Evolutionary conservation across 345 rosid genomes (phyloP), one percentile per base, ranked within the genome.

Genomic region (Luvunga scandens): DNA sequence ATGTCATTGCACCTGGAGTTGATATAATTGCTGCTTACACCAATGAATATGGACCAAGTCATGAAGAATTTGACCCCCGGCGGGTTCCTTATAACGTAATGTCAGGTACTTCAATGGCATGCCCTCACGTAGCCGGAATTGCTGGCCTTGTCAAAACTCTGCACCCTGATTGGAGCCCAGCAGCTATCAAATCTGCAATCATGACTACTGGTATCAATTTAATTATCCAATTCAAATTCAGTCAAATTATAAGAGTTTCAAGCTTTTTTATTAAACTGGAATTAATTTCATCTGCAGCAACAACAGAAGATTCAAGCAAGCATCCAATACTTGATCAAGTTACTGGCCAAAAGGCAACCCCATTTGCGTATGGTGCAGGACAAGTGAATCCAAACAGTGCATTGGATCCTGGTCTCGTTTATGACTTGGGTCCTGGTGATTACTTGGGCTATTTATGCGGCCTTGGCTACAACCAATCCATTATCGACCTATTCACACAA

Each of bases 81-180:
- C 62, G 67, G 21, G 27, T 69, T 5, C 76, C 86, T 14, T 91
- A 75, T 77, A 71, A 56, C 62, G 7, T 55, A 1, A 12, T 50
- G 10, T 89, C 90, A 0, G 93, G 93, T 22, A 89, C 94, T 62
- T 88, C 94, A 33, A 89, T 88, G 91, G 81, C 91, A 18, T 86
- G 90, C 64, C 92, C 92, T 66, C 90, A 85, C 75, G 88, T 91
- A 24, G 36, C 91, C 25, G 89, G 90, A 10, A 75, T 89, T 42
- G 90, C 66, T 14, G 91, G 89, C 53, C 91, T 89, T 14, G 84
- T 91, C 66, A 89, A 81, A 80, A 78, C 84, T 8, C 76, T 87
- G 34, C 79, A 89, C 69, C 91, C 87, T 0, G 42, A 82, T 60
- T 88, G 91, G 92, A 89, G 88, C 42, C 86, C 91, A 2, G 85